These are phyloP conservation scores for Leptographium radiaticola DNA, from an alignment of 2,329 filamentous ascomycete species.

Conservation along the genomic window DNA sequence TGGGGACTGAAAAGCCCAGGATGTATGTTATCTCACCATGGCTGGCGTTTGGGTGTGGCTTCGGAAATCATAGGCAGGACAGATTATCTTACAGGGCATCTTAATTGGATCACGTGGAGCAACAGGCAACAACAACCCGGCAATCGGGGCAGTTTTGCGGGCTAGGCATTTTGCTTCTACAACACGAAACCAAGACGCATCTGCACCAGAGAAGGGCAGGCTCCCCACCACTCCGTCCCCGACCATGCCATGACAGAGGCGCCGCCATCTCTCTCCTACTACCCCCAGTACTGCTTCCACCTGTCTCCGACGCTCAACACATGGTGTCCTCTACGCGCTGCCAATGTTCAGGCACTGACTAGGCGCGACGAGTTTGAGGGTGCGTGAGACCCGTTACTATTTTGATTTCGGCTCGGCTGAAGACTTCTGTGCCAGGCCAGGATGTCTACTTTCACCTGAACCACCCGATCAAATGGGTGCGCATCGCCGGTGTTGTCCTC, in stretches of 20 bases:
- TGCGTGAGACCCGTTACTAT: conserved; percentile 14
- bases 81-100: background rate
- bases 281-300: conserved; percentile 51
- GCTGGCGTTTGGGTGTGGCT: too few relatives aligned
- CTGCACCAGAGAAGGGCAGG: background rate
- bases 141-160: too few relatives aligned
- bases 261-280: conserved; percentile 20
- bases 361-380: conserved; percentile 39
- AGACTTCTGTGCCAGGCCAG: conserved; percentile 24
- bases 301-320: conserved; percentile 46
- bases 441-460: conserved; percentile 55
- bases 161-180: too few relatives aligned
- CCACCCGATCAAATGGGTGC: conserved; percentile 65
- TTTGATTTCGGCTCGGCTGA: background rate
- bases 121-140: too few relatives aligned
- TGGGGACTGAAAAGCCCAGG: too few relatives aligned
- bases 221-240: background rate
- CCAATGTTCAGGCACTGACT: conserved; percentile 35
- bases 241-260: conserved; percentile 38
- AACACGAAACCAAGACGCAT: too few relatives aligned
- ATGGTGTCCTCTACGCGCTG: conserved; percentile 43
- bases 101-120: too few relatives aligned
- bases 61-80: too few relatives aligned
- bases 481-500: conserved; percentile 57
- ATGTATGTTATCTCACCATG: too few relatives aligned